Conservation (phyloP, 2,329 filamentous ascomycete species). For the Xylariaceae sp. region DNA sequence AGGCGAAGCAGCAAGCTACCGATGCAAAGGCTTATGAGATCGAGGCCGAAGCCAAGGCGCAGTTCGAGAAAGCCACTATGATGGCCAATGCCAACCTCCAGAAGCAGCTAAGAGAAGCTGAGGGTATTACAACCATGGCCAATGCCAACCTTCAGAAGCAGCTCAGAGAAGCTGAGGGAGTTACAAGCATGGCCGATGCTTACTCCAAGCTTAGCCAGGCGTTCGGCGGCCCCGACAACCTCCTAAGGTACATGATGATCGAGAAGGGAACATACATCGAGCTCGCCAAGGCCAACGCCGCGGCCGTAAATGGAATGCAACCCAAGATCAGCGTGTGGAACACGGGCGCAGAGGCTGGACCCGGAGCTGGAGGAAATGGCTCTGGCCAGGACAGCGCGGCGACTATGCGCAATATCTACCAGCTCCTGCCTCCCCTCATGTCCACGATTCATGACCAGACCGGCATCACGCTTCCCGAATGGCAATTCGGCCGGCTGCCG, state of each 20-base stretch:
- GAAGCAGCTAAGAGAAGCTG: constrained; percentile 66
- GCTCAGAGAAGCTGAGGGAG: constrained; percentile 72
- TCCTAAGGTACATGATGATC: constrained; percentile 85
- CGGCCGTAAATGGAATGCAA: constrained; percentile 69
- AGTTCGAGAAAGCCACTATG: constrained; percentile 45
- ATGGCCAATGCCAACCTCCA: constrained; percentile 53
- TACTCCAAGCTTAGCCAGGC: constrained; percentile 68
- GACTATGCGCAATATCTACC: constrained; percentile 76
- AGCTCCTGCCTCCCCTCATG: constrained; percentile 77
- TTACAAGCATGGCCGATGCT: constrained; percentile 74
- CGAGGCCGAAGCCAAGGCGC: constrained; percentile 55
- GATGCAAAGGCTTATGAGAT: constrained; percentile 63
- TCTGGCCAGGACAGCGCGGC: constrained; percentile 52
- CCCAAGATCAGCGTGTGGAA: constrained; percentile 93
- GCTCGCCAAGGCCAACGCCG: constrained; percentile 72
- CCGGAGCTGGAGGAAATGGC: constrained; percentile 37
- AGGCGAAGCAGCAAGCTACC: constrained; percentile 64
- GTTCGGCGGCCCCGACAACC: constrained; percentile 71
- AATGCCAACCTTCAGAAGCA: constrained; percentile 58
- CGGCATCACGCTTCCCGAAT: constrained; percentile 72
- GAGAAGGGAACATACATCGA: constrained; percentile 74
- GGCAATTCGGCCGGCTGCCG: constrained; percentile 59
- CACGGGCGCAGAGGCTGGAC: constrained; percentile 56
- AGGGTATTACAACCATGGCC: constrained; percentile 73
- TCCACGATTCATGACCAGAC: constrained; percentile 86